phyloP scores from a whole-genome alignment of 306 rosid genomes.

The Adenanthera pavonina region DNA sequence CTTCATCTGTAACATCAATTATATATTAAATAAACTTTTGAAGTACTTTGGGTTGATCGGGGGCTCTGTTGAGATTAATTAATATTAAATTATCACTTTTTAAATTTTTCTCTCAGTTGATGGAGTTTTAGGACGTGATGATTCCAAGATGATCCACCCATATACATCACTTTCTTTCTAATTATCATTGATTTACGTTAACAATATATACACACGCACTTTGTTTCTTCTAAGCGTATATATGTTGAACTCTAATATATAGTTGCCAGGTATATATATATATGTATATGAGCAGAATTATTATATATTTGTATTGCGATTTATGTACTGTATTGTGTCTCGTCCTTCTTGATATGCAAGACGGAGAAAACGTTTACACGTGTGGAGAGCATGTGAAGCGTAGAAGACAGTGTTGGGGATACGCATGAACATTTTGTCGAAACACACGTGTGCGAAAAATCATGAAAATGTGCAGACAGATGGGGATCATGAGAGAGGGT shows the following conservation, averaged over 20 bases:
- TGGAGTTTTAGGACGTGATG: background rate
- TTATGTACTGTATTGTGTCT: background rate
- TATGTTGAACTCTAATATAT: background rate
- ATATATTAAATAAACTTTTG: conserved; percentile 13
- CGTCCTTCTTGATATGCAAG: background rate
- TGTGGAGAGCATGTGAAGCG: conserved; percentile 54
- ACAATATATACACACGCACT: background rate
- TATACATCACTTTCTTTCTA: background rate
- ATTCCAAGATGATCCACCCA: background rate
- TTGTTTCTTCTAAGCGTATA: background rate
- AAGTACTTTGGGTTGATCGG: background rate
- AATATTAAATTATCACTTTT: background rate
- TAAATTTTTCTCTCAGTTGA: background rate
- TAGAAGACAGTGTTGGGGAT: conserved; percentile 44
- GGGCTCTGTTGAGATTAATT: background rate
- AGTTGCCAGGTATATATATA: background rate
- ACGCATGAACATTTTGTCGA: conserved; percentile 56
- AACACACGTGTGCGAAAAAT: conserved; percentile 53
- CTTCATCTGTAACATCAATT: conserved; percentile 73
- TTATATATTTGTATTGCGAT: conserved; percentile 1
- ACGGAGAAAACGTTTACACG: conserved; percentile 45
- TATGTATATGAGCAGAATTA: background rate
- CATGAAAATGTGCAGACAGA: conserved; percentile 48
- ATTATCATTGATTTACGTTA: background rate
- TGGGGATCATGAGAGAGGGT: conserved; percentile 61